Base-by-base conservation (phyloP, 805 yeast genomes). In the Candida sakaeoensis region DNA sequence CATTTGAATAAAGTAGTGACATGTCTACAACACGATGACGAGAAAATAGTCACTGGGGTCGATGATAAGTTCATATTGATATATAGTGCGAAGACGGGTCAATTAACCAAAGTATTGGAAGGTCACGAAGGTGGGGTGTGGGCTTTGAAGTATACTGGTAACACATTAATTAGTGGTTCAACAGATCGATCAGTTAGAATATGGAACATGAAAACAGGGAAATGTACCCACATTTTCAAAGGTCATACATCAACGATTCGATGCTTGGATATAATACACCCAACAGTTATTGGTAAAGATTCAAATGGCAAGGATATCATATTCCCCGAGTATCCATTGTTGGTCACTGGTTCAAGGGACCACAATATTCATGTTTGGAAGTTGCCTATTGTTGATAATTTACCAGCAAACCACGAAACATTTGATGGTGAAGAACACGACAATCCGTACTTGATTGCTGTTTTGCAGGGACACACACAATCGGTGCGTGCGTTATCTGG, bases 91-190 rank as follows among this genome's bases (percentile, higher is more conserved):
- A 66, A 71, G 22, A 78, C 85, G 1, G 97, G 97, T 4, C 64
- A 66, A 30, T 68, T 82, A 37, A 53, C 80, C 7, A 68, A 74
- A 30, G 79, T 80, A 5, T 69, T 93, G 32, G 70, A 73, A 31
- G 97, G 96, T 6, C 99, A 93, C 56, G 95, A 85, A 40, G 99
- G 99, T 33, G 99, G 99, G 28, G 99, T 93, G 4, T 93, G 99
- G 99, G 98, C 99, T 1, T 72, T 93, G 57, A 88, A 91, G 61
- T 90, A 89, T 55, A 71, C 77, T 40, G 89, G 86, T 16, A 79
- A 82, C 52, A 87, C 89, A 7, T 70, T 93, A 33, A 95, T 91
- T 1, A 85, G 95, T 44, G 99, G 98, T 0, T 84, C 96, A 2
- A 91, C 97, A 0, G 99, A 93, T 62, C 75, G 96, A 50, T 82